These are phyloP conservation scores for Ocimum tenuiflorum DNA, from an alignment of 257 asterid genomes.

Conservation along the genomic window DNA sequence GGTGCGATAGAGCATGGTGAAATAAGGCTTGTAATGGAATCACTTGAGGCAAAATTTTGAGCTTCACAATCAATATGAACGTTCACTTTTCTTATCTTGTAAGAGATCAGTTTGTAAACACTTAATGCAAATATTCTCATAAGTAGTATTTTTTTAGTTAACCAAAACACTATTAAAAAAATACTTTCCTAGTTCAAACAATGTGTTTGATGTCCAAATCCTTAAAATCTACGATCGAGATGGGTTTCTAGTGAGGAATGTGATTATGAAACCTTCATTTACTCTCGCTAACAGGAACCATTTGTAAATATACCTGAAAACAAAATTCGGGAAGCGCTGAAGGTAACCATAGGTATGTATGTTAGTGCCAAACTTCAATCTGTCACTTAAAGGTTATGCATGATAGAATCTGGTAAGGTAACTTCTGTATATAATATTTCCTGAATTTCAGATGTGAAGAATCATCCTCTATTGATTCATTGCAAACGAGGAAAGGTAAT, in stretches of 20 bases:
- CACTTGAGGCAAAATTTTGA: too few species aligned
- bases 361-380: background rate
- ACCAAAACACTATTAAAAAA: too few species aligned
- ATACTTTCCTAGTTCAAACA: too few species aligned
- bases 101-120: too few species aligned
- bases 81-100: background rate
- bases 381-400: background rate
- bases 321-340: conserved; percentile 65
- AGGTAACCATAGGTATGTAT: conserved; percentile 51
- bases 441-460: conserved; percentile 48
- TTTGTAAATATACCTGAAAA: conserved; percentile 81
- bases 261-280: background rate
- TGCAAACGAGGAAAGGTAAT: conserved; percentile 82
- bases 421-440: background rate
- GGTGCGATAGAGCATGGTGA: too few species aligned
- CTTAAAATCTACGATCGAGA: too few species aligned
- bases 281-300: conserved; percentile 48
- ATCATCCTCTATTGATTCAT: conserved; percentile 72
- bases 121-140: too few species aligned
- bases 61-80: too few species aligned
- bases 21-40: too few species aligned
- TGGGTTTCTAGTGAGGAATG: background rate
- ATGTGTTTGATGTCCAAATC: too few species aligned
- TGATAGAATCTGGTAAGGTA: background rate
- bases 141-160: too few species aligned